Evolutionary conservation across 2,329 filamentous ascomycete species (phyloP).

Genomic region (Cladosporium sp.): DNA sequence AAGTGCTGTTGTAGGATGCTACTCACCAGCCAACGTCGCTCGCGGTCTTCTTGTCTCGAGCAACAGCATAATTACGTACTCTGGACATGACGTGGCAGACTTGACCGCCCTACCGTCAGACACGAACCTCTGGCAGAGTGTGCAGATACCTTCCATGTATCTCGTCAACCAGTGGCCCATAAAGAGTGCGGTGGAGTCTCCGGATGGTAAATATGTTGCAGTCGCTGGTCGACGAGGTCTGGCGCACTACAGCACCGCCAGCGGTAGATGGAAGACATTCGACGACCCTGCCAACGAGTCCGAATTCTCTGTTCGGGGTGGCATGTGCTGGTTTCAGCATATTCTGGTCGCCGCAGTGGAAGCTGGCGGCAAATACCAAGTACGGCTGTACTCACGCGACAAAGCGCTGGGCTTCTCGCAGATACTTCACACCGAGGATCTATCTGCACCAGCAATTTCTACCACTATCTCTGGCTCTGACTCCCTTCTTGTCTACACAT

Average conservation of each 20-base stretch:
- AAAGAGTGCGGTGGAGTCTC: slow-evolving; percentile 76
- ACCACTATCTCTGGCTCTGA: slow-evolving; percentile 88
- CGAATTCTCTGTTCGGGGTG: slow-evolving; percentile 86
- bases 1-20: slow-evolving; percentile 88
- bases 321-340: slow-evolving; percentile 99
- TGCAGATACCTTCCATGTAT: slow-evolving; percentile 79
- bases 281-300: slow-evolving; percentile 75
- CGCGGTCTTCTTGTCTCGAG: slow-evolving; percentile 85
- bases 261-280: slow-evolving; percentile 94
- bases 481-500: slow-evolving; percentile 92
- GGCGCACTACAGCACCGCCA: slow-evolving; percentile 92
- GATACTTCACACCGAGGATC: slow-evolving; percentile 69
- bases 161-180: slow-evolving; percentile 93
- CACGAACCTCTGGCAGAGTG: slow-evolving; percentile 89
- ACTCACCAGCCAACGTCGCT: slow-evolving; percentile 84
- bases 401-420: slow-evolving; percentile 68
- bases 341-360: slow-evolving; percentile 93
- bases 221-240: slow-evolving; percentile 91
- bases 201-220: slow-evolving; percentile 89
- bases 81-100: slow-evolving; percentile 87
- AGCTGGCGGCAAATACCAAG: slow-evolving; percentile 67
- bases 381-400: slow-evolving; percentile 92
- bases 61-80: slow-evolving; percentile 83
- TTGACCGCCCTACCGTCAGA: slow-evolving; percentile 89
- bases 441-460: slow-evolving; percentile 83